These are phyloP conservation scores for Hypoxylon fuscum DNA, from an alignment of 495 filamentous ascomycete genomes.

Conservation along the genomic window DNA sequence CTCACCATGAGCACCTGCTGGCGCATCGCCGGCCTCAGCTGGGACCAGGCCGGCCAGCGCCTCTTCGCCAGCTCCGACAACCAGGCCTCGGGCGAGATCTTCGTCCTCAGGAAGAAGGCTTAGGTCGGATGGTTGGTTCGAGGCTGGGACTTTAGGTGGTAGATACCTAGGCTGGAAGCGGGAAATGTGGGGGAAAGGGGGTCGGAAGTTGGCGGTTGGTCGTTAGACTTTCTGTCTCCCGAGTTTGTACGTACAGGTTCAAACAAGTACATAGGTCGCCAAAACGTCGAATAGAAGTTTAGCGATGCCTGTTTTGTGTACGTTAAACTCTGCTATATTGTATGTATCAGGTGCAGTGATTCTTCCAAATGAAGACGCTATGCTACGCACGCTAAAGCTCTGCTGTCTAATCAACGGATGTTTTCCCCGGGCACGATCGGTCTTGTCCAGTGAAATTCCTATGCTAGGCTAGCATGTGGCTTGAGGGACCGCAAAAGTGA, in stretches of 20 bases:
- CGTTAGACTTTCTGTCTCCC: constrained; percentile 22
- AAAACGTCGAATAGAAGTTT: constrained; percentile 4
- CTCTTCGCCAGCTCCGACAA: constrained; percentile 52
- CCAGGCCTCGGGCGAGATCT: constrained; percentile 54
- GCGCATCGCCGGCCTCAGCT: constrained; percentile 44
- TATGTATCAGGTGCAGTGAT: no score
- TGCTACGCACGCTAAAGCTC: no score
- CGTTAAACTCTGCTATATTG: no score
- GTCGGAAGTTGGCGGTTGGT: constrained; percentile 19
- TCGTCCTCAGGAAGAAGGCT: constrained; percentile 44
- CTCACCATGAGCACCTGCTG: constrained; percentile 45
- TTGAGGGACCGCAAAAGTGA: no score
- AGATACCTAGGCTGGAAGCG: no score
- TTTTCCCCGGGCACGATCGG: no score
- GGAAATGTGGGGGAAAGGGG: neutral
- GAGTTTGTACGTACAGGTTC: constrained; percentile 13
- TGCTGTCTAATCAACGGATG: no score
- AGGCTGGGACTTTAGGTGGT: neutral
- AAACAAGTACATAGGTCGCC: constrained; percentile 4
- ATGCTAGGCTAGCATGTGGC: no score
- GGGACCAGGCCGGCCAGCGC: constrained; percentile 43
- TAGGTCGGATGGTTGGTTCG: neutral
- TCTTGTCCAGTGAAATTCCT: no score
- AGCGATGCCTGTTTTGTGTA: no score
- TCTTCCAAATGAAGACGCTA: no score